A percentile compares a stretch with the other conserved stretches of the same genome.
Conservation (phyloP, 441 rosid genomes). For the Arabidopsis hybrid region DNA sequence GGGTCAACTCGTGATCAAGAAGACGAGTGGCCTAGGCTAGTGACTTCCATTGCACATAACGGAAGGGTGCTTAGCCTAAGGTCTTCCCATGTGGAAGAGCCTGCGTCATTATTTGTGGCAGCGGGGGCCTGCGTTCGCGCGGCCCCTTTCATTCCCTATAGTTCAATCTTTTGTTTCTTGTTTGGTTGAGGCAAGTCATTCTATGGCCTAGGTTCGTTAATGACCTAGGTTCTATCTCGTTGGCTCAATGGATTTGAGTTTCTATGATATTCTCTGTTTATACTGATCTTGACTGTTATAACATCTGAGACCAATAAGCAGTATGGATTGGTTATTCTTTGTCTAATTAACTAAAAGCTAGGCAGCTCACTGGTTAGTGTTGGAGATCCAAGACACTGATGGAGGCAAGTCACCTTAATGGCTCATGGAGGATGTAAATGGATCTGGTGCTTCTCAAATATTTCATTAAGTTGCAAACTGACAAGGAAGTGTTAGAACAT, state of each 20-base stretch:
- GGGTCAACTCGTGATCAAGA: constrained; percentile 42
- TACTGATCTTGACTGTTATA: too few species aligned
- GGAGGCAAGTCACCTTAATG: not conserved
- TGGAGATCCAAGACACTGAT: not conserved
- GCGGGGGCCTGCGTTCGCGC: constrained; percentile 76
- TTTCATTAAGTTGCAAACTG: not conserved
- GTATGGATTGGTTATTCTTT: not conserved
- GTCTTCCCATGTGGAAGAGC: constrained; percentile 43
- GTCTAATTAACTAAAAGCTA: not conserved
- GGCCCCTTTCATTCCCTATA: constrained; percentile 54
- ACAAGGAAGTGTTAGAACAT: not conserved
- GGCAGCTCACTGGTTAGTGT: not conserved
- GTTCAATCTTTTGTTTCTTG: too few species aligned
- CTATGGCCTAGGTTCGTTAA: too few species aligned
- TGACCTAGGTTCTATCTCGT: too few species aligned
- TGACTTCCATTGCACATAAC: constrained; percentile 7
- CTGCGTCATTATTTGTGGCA: constrained; percentile 63
- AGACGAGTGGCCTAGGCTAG: constrained; percentile 46
- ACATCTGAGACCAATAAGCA: too few species aligned
- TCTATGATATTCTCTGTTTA: too few species aligned
- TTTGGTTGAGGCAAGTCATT: too few species aligned
- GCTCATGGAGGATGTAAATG: constrained; percentile 1
- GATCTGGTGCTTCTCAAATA: not conserved
- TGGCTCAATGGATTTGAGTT: too few species aligned
- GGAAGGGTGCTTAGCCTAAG: constrained; percentile 22